phyloP scores from a whole-genome alignment of 495 filamentous ascomycete genomes.

The Daldinia concentrica region DNA sequence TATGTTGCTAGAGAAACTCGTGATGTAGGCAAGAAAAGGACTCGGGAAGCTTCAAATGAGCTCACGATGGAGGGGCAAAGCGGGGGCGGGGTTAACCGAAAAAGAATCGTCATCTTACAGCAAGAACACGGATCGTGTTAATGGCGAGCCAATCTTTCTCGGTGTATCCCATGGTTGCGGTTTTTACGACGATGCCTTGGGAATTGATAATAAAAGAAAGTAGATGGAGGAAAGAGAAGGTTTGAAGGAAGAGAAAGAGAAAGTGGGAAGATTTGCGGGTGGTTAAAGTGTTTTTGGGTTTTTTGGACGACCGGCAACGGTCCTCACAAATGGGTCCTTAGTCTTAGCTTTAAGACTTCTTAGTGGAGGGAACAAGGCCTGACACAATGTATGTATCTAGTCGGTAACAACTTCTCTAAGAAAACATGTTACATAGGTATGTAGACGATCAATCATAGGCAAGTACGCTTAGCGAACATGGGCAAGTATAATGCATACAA shows the following conservation, averaged over 20 bases:
- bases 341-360: slow-evolving; percentile 1
- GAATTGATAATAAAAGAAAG: slow-evolving; percentile 38
- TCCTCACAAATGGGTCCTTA: slow-evolving; percentile 20
- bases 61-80: slow-evolving; percentile 48
- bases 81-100: slow-evolving; percentile 56
- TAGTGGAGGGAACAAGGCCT: slow-evolving; percentile 16
- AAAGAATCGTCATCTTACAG: slow-evolving; percentile 69
- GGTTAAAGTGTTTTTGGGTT: slow-evolving; percentile 29
- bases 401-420: slow-evolving; percentile 12
- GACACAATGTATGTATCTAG: slow-evolving; percentile 25
- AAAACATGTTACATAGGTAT: slow-evolving; percentile 25
- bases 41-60: slow-evolving; percentile 28
- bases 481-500: no score
- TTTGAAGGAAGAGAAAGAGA: slow-evolving; percentile 26
- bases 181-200: slow-evolving; percentile 37
- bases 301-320: slow-evolving; percentile 36
- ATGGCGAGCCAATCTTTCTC: slow-evolving; percentile 88
- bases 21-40: slow-evolving; percentile 13
- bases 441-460: not conserved
- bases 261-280: slow-evolving; percentile 43
- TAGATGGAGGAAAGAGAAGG: not conserved
- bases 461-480: no score
- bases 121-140: slow-evolving; percentile 96
- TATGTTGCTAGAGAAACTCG: not conserved
- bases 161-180: slow-evolving; percentile 84